Base-by-base conservation (phyloP, 345 rosid genomes). In the Kernera saxatilis region DNA sequence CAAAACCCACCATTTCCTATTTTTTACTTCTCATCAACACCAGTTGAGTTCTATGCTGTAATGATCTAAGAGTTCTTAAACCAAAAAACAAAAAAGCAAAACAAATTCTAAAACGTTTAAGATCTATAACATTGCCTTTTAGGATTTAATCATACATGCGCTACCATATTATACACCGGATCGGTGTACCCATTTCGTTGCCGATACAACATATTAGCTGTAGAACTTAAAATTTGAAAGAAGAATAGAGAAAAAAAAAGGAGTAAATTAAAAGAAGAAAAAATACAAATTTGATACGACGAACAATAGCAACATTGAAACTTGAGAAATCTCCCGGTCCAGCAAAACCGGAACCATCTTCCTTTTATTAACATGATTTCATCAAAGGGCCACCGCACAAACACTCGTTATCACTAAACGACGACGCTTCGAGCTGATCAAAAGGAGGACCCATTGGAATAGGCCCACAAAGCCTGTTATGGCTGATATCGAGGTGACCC, bases 401-500 rank as follows among this genome's bases (percentile, higher is more conserved):
- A 63, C 98, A 91, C 54, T 91, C 91, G 29, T 93, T 93, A 77
- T 69, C 70, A 30, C 46, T 73, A 59, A 88, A 88, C 29, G 98
- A 93, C 15, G 97, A 62, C 27, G 83, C 84, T 53, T 85, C 94
- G 1, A 87, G 82, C 59, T 78, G 91, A 60, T 86, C 94, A 58
- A 93, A 93, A 12, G 98, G 97, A 50, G 82, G 69, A 7, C 98
- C 98, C 1, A 36, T 44, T 5, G 98, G 98, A 49, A 93, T 93
- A 9, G 86, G 46, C 44, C 97, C 98, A 66, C 98, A 93, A 5
- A 93, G 87, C 83, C 74, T 91, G 80, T 93, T 93, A 51, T 91
- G 84, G 78, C 98, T 93, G 59, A 93, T 66, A 77, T 93, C 98
- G 53, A 91, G 46, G 68, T 91, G 97, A 1, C 98, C 97, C 44